Evolutionary conservation across 495 filamentous ascomycete species (phyloP), one percentile per base, ranked within the genome.

Genomic region (Xylaria scruposa): DNA sequence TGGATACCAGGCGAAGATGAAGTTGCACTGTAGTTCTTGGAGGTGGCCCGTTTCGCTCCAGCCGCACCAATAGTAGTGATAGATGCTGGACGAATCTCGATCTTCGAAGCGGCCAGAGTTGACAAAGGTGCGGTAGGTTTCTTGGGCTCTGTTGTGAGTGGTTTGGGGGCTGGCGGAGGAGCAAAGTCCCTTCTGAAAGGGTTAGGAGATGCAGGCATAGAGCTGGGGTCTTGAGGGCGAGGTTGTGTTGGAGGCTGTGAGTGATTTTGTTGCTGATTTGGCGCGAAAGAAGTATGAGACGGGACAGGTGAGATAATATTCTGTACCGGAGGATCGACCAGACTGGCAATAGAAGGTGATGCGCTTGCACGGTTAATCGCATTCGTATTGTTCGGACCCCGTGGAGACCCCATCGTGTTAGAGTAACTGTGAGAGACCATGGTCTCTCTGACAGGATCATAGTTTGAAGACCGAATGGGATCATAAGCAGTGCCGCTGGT

Each of bases 291-390:
- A 5, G 82, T 79, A 60, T 85, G 82, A 0, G 83, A 77, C 7
- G 85, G 79, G 33, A 81, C 78, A 26, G 83, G 83, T 3, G 87
- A 86, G 29, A 85, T 80, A 44, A 84, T 79, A 63, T 82, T 80
- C 68, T 81, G 78, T 13, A 78, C 80, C 13, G 92, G 89, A 9
- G 93, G 93, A 72, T 97, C 94, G 51, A 97, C 94, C 46, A 97
- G 86, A 78, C 93, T 96, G 24, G 93, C 90, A 72, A 97, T 97
- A 0, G 94, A 93, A 9, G 94, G 94, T 31, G 94, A 97, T 24
- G 92, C 92, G 78, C 92, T 96, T 21, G 94, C 92, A 63, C 92
- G 89, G 76, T 89, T 91, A 51, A 81, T 79, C 68, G 76, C 75
- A 47, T 66, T 81, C 67, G 71, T 84, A 65, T 82, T 85, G 72